These are phyloP conservation scores for Penicillium steckii DNA, from an alignment of 495 filamentous ascomycete species.

Conservation along the genomic window DNA sequence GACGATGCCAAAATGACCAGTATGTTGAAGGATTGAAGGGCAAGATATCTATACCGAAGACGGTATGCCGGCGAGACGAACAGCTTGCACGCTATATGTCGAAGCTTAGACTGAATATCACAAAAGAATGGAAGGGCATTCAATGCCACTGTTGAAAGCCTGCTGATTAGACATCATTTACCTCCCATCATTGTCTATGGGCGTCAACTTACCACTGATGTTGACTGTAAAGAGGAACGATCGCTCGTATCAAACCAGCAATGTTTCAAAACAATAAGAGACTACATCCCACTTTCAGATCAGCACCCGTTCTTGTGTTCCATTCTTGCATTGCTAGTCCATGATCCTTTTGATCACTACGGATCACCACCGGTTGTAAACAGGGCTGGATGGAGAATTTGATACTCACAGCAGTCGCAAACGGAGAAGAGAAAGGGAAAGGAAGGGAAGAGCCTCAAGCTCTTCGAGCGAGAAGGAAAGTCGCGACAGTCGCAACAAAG, in stretches of 20 bases:
- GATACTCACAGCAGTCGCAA: not conserved
- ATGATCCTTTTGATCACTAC: not conserved
- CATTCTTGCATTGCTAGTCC: not conserved
- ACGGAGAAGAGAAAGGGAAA: conserved; percentile 2
- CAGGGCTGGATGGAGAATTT: not conserved
- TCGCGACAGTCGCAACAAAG: conserved; percentile 8
- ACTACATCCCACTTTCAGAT: not conserved
- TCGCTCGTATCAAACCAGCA: conserved; percentile 30
- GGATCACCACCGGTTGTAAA: not conserved
- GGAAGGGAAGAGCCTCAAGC: conserved; percentile 26
- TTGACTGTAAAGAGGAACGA: conserved; percentile 13
- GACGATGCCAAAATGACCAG: conserved; percentile 8
- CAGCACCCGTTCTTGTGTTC: not conserved
- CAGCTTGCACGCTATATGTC: conserved; percentile 11
- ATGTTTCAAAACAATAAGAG: conserved; percentile 14
- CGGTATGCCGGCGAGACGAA: conserved; percentile 9
- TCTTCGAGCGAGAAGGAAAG: conserved; percentile 13
- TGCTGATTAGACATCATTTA: not conserved
- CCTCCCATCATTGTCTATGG: not conserved
- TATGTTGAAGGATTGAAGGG: conserved; percentile 4
- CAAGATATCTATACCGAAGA: conserved; percentile 4
- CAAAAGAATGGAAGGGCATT: conserved; percentile 34
- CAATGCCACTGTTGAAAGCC: conserved; percentile 34
- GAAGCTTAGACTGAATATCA: conserved; percentile 12
- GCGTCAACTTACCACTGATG: conserved; percentile 9